Percentiles rank a stretch among this genome's conserved stretches.
phyloP scores from a whole-genome alignment of 2,329 filamentous ascomycete species.

The Alternaria triticimaculans region DNA sequence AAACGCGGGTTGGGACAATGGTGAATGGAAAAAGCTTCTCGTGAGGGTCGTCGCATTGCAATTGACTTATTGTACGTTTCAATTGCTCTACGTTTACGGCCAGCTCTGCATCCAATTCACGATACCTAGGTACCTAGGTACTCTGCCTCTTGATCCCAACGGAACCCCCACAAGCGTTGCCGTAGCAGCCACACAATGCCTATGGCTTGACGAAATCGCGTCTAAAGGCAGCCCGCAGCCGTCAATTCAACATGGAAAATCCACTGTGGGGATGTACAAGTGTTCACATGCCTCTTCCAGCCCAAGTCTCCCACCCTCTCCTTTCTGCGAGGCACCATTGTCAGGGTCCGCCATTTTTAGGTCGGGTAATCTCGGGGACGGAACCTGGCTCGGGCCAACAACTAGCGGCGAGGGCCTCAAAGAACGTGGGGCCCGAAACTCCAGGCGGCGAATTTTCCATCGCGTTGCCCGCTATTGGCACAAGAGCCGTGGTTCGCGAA shows the following conservation, averaged over 20 bases:
- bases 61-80: accelerated
- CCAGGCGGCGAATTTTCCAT: slow-evolving; percentile 27
- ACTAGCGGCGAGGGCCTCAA: slow-evolving; percentile 13
- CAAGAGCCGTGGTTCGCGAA: slow-evolving; percentile 16
- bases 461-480: slow-evolving; percentile 20
- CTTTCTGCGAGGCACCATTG: slow-evolving; percentile 9
- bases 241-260: slow-evolving; percentile 17
- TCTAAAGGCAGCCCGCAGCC: slow-evolving; percentile 17
- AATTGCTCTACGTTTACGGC: not conserved
- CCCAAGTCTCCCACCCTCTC: slow-evolving; percentile 14
- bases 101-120: not conserved
- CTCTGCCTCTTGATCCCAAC: not conserved
- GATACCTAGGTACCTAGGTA: no score
- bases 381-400: slow-evolving; percentile 23
- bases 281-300: slow-evolving; percentile 32
- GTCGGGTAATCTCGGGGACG: slow-evolving; percentile 27
- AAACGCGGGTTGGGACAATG: slow-evolving; percentile 18
- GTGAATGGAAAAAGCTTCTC: not conserved
- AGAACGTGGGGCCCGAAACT: slow-evolving; percentile 19
- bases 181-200: slow-evolving; percentile 27
- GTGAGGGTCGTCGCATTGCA: not conserved
- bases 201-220: slow-evolving; percentile 19
- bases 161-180: slow-evolving; percentile 22
- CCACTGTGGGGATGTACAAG: slow-evolving; percentile 29
- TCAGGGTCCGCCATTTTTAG: slow-evolving; percentile 24